Evolutionary conservation across 192 early-diverging fungal genomes (phyloP), one percentile per base, ranked within the genome.

Genomic region (Coemansia sp.): DNA sequence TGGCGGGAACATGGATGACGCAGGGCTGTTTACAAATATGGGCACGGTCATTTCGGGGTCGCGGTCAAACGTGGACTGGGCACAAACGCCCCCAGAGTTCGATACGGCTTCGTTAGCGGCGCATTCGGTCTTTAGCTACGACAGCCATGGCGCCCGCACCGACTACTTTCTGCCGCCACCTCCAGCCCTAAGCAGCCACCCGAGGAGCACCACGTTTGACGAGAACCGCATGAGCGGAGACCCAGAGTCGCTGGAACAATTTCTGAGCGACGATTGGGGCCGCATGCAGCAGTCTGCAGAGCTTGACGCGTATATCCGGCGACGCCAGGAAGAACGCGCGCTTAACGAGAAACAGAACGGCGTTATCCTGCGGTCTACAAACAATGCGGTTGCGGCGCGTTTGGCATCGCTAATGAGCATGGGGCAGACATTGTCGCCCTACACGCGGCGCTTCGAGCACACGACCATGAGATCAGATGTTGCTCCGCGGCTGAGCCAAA

Each of bases 401-500:
- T 81, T 98, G 34, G 93, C 93, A 0, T 90, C 89, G 55, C 78
- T 98, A 60, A 88, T 93, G 82, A 84, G 79, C 46, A 85, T 89
- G 71, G 90, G 95, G 64, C 93, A 92, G 67, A 95, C 95, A 25
- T 87, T 98, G 16, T 92, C 90, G 13, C 92, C 94, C 2, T 89
- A 88, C 53, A 92, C 93, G 2, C 92, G 89, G 10, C 81, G 86
- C 15, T 69, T 93, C 33, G 86, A 89, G 59, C 93, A 98, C 75
- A 87, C 88, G 25, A 89, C 93, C 0, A 94, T 90, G 69, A 79
- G 94, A 13, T 87, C 89, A 4, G 75, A 82, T 55, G 75, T 72
- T 37, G 64, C 67, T 30, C 70, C 67, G 61, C 74, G 69, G 5
- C 43, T 64, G n/a, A 64, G 51, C 16, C 59, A 63, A 43, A 33